Conservation (phyloP, 805 yeast genomes). For the Spathaspora gorwiae region DNA sequence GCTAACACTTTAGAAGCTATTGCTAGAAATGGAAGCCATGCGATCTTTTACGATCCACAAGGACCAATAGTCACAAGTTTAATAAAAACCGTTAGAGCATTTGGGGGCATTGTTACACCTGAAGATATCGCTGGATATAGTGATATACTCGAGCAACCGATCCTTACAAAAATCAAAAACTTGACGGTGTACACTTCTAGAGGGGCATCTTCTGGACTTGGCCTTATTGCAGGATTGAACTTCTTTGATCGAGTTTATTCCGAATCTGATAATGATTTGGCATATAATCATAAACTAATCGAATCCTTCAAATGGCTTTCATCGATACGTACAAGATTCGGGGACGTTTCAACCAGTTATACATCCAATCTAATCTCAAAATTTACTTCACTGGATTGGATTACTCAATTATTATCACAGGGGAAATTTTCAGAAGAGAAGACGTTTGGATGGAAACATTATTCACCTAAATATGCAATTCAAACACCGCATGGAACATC, state of each 20-base stretch:
- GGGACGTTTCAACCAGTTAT: slow-evolving; percentile 49
- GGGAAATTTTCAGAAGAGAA: slow-evolving; percentile 47
- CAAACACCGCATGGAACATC: slow-evolving; percentile 89
- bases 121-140: slow-evolving; percentile 67
- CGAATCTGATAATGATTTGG: slow-evolving; percentile 13
- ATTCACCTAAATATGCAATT: slow-evolving; percentile 73
- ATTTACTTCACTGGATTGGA: slow-evolving; percentile 55
- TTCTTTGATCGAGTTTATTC: slow-evolving; percentile 45
- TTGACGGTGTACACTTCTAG: slow-evolving; percentile 40
- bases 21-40: slow-evolving; percentile 74
- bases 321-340: slow-evolving; percentile 78
- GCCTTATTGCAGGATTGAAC: slow-evolving; percentile 68
- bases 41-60: slow-evolving; percentile 76
- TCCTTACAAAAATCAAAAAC: slow-evolving; percentile 23
- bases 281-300: slow-evolving; percentile 60
- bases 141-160: slow-evolving; percentile 44
- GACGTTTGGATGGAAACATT: slow-evolving; percentile 68
- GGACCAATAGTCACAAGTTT: slow-evolving; percentile 68
- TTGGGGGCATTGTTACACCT: slow-evolving; percentile 63
- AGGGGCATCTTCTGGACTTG: slow-evolving; percentile 84
- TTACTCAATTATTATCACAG: slow-evolving; percentile 36
- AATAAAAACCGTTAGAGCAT: slow-evolving; percentile 42
- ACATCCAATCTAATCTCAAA: slow-evolving; percentile 31
- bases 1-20: slow-evolving; percentile 66
- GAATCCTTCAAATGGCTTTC: slow-evolving; percentile 96